phyloP scores from a whole-genome alignment of 192 early-diverging fungal genomes.

The Phlyctochytrium planicorne region DNA sequence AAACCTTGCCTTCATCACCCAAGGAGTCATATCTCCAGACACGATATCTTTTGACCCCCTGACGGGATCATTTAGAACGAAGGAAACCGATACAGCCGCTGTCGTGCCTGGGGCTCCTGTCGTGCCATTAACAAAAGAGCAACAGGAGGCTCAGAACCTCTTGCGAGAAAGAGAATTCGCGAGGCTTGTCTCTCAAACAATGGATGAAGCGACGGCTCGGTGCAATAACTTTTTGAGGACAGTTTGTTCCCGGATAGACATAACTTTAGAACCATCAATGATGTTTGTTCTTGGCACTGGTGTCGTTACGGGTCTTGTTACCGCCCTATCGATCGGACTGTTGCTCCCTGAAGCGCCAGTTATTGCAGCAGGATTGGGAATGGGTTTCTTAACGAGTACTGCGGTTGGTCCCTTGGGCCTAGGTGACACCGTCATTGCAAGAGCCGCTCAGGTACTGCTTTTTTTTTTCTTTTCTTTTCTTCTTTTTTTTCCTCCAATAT shows the following conservation, averaged over 20 bases:
- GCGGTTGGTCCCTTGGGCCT: constrained; percentile 29
- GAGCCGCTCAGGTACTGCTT: constrained; percentile 25
- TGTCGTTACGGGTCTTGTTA: constrained; percentile 31
- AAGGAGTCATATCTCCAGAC: constrained; percentile 10
- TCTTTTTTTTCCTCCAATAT: no score
- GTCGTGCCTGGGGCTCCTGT: neutral
- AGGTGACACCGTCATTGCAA: constrained; percentile 26
- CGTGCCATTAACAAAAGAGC: neutral
- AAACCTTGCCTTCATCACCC: neutral
- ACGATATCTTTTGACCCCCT: constrained; percentile 14
- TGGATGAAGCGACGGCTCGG: constrained; percentile 25
- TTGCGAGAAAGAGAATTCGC: constrained; percentile 9
- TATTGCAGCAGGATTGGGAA: constrained; percentile 33
- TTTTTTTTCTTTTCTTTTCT: no score
- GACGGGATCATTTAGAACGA: neutral
- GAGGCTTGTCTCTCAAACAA: constrained; percentile 12
- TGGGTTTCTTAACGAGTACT: constrained; percentile 30
- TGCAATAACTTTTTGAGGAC: constrained; percentile 21
- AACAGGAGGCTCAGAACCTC: neutral
- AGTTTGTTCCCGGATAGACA: constrained; percentile 28
- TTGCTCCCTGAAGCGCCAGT: constrained; percentile 31
- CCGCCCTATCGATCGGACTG: constrained; percentile 27
- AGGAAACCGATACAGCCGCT: constrained; percentile 11
- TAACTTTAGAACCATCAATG: constrained; percentile 27
- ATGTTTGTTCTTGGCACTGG: constrained; percentile 29